Evolutionary conservation across 805 yeast genomes (phyloP), one percentile per base, ranked within the genome.

Genomic region (Saccharomycopsis olivae): DNA sequence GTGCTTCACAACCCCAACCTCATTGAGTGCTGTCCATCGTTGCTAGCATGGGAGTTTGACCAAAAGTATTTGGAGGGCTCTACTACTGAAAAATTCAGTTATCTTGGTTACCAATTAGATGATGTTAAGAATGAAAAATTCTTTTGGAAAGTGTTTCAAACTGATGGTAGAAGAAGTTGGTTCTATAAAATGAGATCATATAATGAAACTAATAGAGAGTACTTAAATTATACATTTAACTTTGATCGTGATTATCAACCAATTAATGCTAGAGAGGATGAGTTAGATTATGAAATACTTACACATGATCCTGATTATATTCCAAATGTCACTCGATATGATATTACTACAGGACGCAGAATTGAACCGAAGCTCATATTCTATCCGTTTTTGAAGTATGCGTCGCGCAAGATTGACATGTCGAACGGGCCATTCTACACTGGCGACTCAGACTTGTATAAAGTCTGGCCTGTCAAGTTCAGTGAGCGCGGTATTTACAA

Each of bases 121-220:
- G 18, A 21, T 15, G n/a, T 14, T 10, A 24, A 25, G 10, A 15
- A 23, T 11, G 43, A 40, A 17, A 36, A 36, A 11, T 45, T 41
- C 20, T 41, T 45, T 25, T 45, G 48, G 48, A 38, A 41, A 33
- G 20, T 45, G 8, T 45, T 45, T 18, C 40, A 41, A 13, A 13
- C 35, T 9, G 73, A 69, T 48, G 75, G 78, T 3, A 55, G 79
- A 43, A 55, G 80, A 43, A 62, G 71, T 2, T 73, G 79, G 79
- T 55, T 73, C 16, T 71, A 69, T 54, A 66, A 64, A 50, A 51
- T 58, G 23, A 33, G 48, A 21, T 25, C 33, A 9, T 41, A 38
- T 25, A 45, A 41, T 20, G 31, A 31, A 9, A 21, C 20, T 2
- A 42, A 35, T 21, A 15, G 34, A 16, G 39, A 45, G 23, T 45